These are phyloP conservation scores for Boletellus ananiceps DNA, from an alignment of 768 basidiomycete genomes.

Conservation along the genomic window DNA sequence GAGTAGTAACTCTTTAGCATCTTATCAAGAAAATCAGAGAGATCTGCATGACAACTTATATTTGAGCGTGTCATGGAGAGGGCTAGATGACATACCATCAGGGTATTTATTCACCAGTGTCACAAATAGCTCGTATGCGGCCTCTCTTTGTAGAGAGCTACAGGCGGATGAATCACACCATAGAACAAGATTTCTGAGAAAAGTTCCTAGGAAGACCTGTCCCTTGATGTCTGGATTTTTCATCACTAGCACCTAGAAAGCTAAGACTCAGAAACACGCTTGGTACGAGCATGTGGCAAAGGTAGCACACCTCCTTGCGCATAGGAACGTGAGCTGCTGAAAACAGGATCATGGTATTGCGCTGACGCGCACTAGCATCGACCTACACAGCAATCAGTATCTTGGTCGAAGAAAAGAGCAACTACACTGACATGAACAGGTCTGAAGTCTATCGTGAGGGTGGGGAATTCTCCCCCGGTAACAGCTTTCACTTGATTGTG, in stretches of 20 bases:
- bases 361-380: constrained; percentile 36
- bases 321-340: constrained; percentile 62
- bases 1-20: constrained; percentile 48
- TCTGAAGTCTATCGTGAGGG: constrained; percentile 32
- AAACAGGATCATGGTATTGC: constrained; percentile 63
- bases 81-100: constrained; percentile 42
- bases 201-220: constrained; percentile 43
- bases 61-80: neutral
- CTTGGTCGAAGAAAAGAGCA: neutral
- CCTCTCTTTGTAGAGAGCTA: constrained; percentile 48
- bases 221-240: constrained; percentile 32
- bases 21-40: constrained; percentile 40
- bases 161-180: constrained; percentile 56
- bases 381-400: constrained; percentile 11
- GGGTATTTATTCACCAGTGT: constrained; percentile 76
- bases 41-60: constrained; percentile 33
- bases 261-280: neutral
- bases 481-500: constrained; percentile 44
- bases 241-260: constrained; percentile 38
- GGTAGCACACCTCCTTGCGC: constrained; percentile 53
- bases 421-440: constrained; percentile 48
- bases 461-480: constrained; percentile 50
- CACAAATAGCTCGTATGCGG: constrained; percentile 54
- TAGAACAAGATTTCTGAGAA: constrained; percentile 49
- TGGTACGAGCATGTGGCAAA: neutral